Percentiles rank a stretch among this genome's conserved stretches.
These are phyloP conservation scores for Globisporangium iwayamae DNA, from an alignment of 352 stramenopile species.

Conservation along the genomic window DNA sequence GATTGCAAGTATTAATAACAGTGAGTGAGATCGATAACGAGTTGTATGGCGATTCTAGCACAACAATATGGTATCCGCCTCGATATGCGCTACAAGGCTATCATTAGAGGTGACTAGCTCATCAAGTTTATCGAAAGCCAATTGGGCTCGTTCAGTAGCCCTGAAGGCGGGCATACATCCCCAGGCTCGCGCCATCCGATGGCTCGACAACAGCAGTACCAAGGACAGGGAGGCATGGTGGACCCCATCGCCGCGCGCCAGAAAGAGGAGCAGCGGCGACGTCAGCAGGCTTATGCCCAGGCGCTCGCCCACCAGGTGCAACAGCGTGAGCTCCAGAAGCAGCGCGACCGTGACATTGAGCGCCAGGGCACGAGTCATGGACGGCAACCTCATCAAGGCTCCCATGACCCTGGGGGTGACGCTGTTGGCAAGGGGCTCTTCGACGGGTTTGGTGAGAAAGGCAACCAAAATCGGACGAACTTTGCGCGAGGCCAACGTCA, in stretches of 20 bases:
- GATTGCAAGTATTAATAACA: too few relatives aligned
- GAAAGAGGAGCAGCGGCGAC: constrained; percentile 52
- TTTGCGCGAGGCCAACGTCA: constrained; percentile 45
- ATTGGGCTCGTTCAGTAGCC: too few relatives aligned
- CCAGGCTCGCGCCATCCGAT: neutral
- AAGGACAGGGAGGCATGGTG: neutral
- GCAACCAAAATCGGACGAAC: constrained; percentile 25
- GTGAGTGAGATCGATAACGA: too few relatives aligned
- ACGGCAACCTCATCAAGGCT: neutral
- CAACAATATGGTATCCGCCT: too few relatives aligned
- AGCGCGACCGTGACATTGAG: constrained; percentile 31
- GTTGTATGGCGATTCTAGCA: too few relatives aligned
- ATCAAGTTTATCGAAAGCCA: too few relatives aligned
- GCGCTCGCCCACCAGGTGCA: constrained; percentile 55
- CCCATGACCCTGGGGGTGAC: neutral
- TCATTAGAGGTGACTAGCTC: too few relatives aligned
- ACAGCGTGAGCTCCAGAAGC: constrained; percentile 49
- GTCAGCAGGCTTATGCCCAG: constrained; percentile 54
- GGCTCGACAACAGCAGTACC: constrained; percentile 18
- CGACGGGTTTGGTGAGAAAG: constrained; percentile 45
- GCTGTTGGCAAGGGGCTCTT: constrained; percentile 22
- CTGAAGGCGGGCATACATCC: too few relatives aligned
- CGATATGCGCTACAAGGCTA: too few relatives aligned
- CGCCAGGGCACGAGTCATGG: constrained; percentile 15
- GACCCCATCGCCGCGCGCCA: constrained; percentile 20